phyloP scores from a whole-genome alignment of 2,329 filamentous ascomycete genomes.

The Aspergillus arachidicola region DNA sequence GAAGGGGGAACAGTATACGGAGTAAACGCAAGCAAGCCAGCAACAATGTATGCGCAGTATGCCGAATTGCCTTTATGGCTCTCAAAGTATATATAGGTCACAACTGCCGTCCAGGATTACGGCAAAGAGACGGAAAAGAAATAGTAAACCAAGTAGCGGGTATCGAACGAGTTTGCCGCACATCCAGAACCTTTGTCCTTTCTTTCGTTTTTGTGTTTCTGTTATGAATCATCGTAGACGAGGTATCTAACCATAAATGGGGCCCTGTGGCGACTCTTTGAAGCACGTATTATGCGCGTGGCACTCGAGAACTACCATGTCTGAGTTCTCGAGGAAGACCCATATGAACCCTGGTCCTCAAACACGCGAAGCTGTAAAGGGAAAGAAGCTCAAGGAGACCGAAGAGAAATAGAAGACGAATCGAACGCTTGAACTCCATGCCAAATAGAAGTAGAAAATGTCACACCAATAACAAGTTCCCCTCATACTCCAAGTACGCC shows the following conservation, averaged over 20 bases:
- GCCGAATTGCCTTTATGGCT: not conserved
- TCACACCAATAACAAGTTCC: conserved; percentile 20
- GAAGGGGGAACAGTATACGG: not conserved
- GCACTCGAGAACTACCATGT: not conserved
- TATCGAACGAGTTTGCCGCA: conserved; percentile 31
- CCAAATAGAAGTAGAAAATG: conserved; percentile 31
- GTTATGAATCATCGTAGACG: conserved; percentile 3
- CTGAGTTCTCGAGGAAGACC: not conserved
- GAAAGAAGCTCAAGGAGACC: conserved; percentile 13
- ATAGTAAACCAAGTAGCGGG: conserved; percentile 28
- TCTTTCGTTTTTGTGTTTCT: conserved; percentile 11
- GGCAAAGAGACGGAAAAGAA: not conserved
- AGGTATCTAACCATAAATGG: not conserved
- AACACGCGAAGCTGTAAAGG: conserved; percentile 15
- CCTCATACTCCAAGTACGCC: conserved; percentile 34
- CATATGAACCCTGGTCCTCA: not conserved
- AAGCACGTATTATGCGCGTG: not conserved
- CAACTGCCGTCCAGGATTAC: not conserved
- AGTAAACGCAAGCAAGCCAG: not conserved
- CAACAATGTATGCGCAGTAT: not conserved
- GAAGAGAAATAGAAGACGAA: conserved; percentile 24
- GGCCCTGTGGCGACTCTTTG: not conserved
- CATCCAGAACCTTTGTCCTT: conserved; percentile 17
- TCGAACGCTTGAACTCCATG: conserved; percentile 24
- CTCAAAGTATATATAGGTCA: not conserved